A percentile compares a stretch with the other conserved stretches of the same genome.
phyloP scores from a whole-genome alignment of 2,329 filamentous ascomycete genomes.

The Cladosporium sp. region DNA sequence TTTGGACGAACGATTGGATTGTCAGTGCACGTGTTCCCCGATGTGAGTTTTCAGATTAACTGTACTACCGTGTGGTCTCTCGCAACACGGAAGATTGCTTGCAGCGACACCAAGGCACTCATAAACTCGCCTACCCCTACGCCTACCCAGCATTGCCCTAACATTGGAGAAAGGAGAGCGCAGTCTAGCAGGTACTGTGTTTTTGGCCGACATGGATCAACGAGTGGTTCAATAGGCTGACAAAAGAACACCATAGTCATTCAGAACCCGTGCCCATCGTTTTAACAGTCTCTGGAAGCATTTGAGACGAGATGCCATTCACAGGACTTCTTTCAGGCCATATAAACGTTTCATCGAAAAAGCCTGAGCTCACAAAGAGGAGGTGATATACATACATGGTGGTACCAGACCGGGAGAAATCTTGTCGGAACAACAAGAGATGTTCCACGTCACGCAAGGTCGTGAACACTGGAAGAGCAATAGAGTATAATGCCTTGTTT shows the following conservation, averaged over 20 bases:
- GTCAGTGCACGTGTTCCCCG: background rate
- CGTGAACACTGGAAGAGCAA: background rate
- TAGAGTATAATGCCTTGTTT: background rate
- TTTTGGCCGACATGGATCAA: background rate
- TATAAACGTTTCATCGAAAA: background rate
- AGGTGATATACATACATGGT: background rate
- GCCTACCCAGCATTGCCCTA: background rate
- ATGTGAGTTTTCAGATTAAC: background rate
- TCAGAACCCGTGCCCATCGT: background rate
- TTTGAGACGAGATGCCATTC: background rate
- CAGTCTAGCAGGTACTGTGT: background rate
- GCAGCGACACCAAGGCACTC: background rate
- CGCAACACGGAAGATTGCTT: background rate
- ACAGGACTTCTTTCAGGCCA: background rate
- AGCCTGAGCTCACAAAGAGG: background rate
- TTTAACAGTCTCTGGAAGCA: background rate
- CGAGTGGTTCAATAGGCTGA: background rate
- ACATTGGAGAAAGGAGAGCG: background rate
- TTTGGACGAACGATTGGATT: background rate
- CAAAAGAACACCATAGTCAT: background rate
- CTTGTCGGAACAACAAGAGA: background rate
- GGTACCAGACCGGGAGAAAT: background rate
- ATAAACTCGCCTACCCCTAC: background rate
- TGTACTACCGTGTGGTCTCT: background rate
- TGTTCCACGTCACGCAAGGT: background rate